phyloP scores from a whole-genome alignment of 202 grass and related monocot genomes.

The Eragrostis tef region DNA sequence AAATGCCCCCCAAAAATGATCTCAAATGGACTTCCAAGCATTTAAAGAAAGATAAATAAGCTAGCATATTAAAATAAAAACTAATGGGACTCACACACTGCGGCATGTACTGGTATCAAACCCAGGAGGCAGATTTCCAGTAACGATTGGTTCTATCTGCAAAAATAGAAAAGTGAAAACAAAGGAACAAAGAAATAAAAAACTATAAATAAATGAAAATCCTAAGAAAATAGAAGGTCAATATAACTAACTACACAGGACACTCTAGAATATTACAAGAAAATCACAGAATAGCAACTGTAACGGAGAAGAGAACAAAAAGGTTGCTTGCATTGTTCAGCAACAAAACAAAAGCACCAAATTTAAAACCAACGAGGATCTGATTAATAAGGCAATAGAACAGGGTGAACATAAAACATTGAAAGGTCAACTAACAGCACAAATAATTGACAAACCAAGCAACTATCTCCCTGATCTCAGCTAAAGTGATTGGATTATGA shows the following conservation, averaged over 20 bases:
- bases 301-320: neutral
- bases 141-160: conserved; percentile 70
- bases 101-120: conserved; percentile 76
- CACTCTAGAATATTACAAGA: neutral
- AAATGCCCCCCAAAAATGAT: conserved; percentile 3
- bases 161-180: conserved; percentile 52
- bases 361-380: neutral
- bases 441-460: neutral
- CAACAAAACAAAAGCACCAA: neutral
- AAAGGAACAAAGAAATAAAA: conserved; percentile 28
- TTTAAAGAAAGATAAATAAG: conserved; percentile 26
- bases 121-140: conserved; percentile 69
- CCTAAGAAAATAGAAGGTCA: neutral
- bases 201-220: neutral
- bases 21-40: conserved; percentile 23
- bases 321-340: neutral
- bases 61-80: conserved; percentile 6
- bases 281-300: neutral
- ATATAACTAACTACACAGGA: neutral
- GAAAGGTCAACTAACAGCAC: neutral
- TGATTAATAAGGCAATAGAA: neutral
- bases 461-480: neutral
- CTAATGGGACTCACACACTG: conserved; percentile 64
- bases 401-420: neutral
- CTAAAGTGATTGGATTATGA: neutral